phyloP scores from a whole-genome alignment of 257 asterid genomes.

The Haberlea rhodopensis region DNA sequence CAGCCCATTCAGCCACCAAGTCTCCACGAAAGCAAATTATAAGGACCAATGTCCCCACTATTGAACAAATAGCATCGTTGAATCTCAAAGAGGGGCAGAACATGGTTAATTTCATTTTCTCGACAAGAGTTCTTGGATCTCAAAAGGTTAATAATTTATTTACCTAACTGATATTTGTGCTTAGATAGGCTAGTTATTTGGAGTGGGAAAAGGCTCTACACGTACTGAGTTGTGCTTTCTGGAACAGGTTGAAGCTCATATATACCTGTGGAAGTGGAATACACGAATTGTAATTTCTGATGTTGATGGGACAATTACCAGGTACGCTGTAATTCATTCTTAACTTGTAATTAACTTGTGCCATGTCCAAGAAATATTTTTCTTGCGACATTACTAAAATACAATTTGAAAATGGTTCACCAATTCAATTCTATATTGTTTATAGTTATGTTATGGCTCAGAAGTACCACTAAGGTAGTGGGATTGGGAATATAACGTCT shows the following conservation, averaged over 20 bases:
- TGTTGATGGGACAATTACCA: conserved; percentile 98
- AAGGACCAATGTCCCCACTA: conserved; percentile 88
- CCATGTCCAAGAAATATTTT: background rate
- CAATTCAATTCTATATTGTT: background rate
- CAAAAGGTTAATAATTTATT: conserved; percentile 61
- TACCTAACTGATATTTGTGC: conserved; percentile 22
- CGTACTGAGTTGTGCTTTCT: conserved; percentile 17
- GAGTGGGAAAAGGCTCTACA: conserved; percentile 8
- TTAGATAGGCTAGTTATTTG: conserved; percentile 9
- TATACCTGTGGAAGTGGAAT: conserved; percentile 99
- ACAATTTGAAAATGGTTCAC: background rate
- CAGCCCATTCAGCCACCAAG: conserved; percentile 33
- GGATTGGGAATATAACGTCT: too few relatives aligned
- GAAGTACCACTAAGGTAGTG: too few relatives aligned
- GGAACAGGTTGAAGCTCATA: conserved; percentile 96
- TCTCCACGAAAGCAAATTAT: conserved; percentile 80
- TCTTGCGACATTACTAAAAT: background rate
- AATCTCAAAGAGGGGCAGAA: conserved; percentile 94
- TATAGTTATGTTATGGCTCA: background rate
- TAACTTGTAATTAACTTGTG: background rate
- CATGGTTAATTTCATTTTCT: conserved; percentile 73
- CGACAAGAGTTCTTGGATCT: conserved; percentile 87
- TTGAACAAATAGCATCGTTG: conserved; percentile 85
- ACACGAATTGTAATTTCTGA: conserved; percentile 93
- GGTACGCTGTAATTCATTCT: conserved; percentile 43